Base-by-base conservation (phyloP, 2,329 filamentous ascomycete genomes). In the Botrytis pseudocinerea region DNA sequence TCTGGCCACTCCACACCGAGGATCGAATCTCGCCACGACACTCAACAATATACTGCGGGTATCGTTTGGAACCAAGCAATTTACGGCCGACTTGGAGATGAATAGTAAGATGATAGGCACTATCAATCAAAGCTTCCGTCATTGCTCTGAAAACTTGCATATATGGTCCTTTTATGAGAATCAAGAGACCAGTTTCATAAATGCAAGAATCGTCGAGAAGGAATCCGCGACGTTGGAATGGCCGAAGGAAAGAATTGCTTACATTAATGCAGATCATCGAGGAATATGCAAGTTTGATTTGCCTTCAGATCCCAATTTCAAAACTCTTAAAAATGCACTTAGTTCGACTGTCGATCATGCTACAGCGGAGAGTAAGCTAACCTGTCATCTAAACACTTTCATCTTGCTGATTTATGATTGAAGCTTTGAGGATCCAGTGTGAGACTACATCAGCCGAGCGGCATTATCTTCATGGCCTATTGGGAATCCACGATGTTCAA, bases 101-200 rank as follows among this genome's bases (percentile, higher is more conserved):
- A 81, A 81, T 68, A 84, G 84, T 6, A 72, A 74, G 7, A 74
- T 80, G 0, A 69, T 86, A 14, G 75, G 81, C 62, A 77, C 81
- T 4, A 81, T 86, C 71, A 86, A 87, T 75, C 83, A 85, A 4
- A 76, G 82, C 44, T 87, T 87, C 74, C 82, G 82, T 0, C 81
- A 85, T 65, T 76, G 82, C 73, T 81, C 81, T 0, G 75, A 78
- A 5, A 79, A 80, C 38, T 57, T 83, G 5, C 71, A 79, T 4
- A 80, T 83, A 2, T 78, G 80, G 64, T 86, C 85, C 0, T 87
- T 86, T 74, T 86, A 59, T 59, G 54, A 59, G 16, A 32, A 0
- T 20, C 16, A 35, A 5, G 16, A 59, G 18, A 59, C 54, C 2
- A 32, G 18, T 20, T 32, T 59, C 16, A 20, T 28, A 18, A 59